These are phyloP conservation scores for Epichloe bromicola DNA, from an alignment of 2,329 filamentous ascomycete species.

Conservation along the genomic window DNA sequence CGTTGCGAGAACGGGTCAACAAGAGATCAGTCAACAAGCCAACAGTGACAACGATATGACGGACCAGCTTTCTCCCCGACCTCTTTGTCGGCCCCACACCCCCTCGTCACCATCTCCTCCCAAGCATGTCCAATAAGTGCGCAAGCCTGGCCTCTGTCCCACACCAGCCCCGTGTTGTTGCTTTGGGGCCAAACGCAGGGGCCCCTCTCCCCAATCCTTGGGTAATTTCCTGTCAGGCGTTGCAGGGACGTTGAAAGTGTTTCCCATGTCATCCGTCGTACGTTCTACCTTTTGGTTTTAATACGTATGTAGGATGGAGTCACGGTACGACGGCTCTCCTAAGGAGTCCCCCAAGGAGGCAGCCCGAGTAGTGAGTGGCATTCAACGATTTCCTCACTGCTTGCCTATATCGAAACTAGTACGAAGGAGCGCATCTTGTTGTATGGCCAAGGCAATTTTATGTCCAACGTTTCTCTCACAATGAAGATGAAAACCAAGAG, in stretches of 20 bases:
- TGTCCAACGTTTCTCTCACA: too few relatives aligned
- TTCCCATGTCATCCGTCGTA: too few relatives aligned
- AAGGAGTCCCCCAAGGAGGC: too few relatives aligned
- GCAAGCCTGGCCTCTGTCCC: slow-evolving; percentile 4
- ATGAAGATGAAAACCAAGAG: too few relatives aligned
- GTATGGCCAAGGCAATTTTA: too few relatives aligned
- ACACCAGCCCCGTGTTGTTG: slow-evolving; percentile 2
- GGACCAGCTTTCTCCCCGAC: slow-evolving; percentile 1
- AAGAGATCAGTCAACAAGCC: not conserved
- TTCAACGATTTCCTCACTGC: too few relatives aligned
- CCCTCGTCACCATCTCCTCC: not conserved
- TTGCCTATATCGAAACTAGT: too few relatives aligned
- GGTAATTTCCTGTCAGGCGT: slow-evolving; percentile 5
- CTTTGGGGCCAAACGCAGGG: too few relatives aligned
- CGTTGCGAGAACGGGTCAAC: not conserved
- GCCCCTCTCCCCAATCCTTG: not conserved
- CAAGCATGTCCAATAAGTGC: not conserved
- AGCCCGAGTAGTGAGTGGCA: too few relatives aligned
- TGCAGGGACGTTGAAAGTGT: not conserved
- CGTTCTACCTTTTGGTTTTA: too few relatives aligned
- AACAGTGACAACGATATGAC: slow-evolving; percentile 1
- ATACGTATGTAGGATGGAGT: not conserved
- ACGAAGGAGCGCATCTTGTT: too few relatives aligned
- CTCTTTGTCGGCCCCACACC: slow-evolving; percentile 2
- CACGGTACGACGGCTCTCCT: too few relatives aligned